Percentiles rank a stretch among this genome's conserved stretches.
Conservation (phyloP, 495 filamentous ascomycete genomes). For the Cercophora samala region DNA sequence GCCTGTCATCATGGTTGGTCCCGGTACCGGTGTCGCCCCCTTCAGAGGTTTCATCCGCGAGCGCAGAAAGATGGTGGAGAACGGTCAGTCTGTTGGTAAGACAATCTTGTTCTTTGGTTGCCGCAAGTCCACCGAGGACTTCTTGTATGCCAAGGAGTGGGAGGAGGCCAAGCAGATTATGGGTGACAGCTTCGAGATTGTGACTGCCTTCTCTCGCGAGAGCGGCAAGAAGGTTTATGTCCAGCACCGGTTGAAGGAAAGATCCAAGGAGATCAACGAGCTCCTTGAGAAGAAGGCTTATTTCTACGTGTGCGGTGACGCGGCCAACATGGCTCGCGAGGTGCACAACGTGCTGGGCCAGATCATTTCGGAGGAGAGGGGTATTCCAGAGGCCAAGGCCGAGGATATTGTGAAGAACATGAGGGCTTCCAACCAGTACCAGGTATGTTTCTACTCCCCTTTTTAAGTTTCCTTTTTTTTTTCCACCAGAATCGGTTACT, state of each 20-base stretch:
- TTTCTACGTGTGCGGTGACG: constrained; percentile 98
- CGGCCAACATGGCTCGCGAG: constrained; percentile 96
- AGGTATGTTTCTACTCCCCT: constrained; percentile 53
- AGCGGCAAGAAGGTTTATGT: constrained; percentile 88
- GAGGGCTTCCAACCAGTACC: constrained; percentile 90
- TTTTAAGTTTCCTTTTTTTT: neutral
- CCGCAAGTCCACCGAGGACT: constrained; percentile 80
- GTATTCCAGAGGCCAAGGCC: constrained; percentile 74
- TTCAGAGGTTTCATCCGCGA: constrained; percentile 96
- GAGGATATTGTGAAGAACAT: constrained; percentile 97
- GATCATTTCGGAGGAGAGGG: constrained; percentile 80
- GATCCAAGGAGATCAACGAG: constrained; percentile 79
- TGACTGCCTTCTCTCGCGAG: constrained; percentile 93
- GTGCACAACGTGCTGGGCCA: constrained; percentile 81
- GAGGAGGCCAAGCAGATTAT: constrained; percentile 77
- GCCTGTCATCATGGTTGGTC: constrained; percentile 93
- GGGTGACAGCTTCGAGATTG: constrained; percentile 79
- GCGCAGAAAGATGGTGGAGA: constrained; percentile 72
- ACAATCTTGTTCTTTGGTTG: constrained; percentile 95
- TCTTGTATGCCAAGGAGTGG: constrained; percentile 89
- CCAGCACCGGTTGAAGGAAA: constrained; percentile 84
- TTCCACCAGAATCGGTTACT: constrained; percentile 13
- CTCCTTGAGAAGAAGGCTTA: constrained; percentile 83
- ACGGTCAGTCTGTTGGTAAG: constrained; percentile 81
- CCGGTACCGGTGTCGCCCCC: constrained; percentile 94